A percentile compares a stretch with the other conserved stretches of the same genome.
Evolutionary conservation across 2,329 filamentous ascomycete species (phyloP).

Genomic region (Cucurbitaria berberidis): DNA sequence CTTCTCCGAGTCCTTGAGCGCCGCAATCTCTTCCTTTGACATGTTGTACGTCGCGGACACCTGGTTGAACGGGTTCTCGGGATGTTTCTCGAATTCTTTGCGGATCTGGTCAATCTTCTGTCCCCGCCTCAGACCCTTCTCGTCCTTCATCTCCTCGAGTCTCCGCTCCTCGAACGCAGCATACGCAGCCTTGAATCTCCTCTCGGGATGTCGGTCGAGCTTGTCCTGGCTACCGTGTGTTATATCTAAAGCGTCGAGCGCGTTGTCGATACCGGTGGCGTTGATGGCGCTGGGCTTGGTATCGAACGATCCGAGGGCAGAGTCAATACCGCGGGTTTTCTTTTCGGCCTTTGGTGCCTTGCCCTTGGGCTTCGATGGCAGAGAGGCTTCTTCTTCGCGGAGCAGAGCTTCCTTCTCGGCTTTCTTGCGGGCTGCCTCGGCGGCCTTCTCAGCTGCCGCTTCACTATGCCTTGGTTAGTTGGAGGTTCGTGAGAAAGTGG

Average conservation of each 20-base stretch:
- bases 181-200: slow-evolving; percentile 85
- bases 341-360: slow-evolving; percentile 69
- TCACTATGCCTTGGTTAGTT: slow-evolving; percentile 63
- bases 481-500: neutral
- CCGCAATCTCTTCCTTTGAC: slow-evolving; percentile 74
- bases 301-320: slow-evolving; percentile 55
- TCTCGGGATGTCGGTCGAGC: slow-evolving; percentile 87
- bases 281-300: slow-evolving; percentile 65
- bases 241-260: slow-evolving; percentile 82
- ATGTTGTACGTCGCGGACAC: slow-evolving; percentile 77
- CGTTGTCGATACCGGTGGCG: slow-evolving; percentile 90
- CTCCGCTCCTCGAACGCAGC: slow-evolving; percentile 81
- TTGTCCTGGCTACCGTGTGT: slow-evolving; percentile 67
- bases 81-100: slow-evolving; percentile 94
- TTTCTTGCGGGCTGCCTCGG: slow-evolving; percentile 84
- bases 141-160: slow-evolving; percentile 82
- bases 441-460: slow-evolving; percentile 81
- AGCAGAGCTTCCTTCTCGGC: slow-evolving; percentile 86
- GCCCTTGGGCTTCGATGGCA: slow-evolving; percentile 67
- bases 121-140: slow-evolving; percentile 79
- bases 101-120: slow-evolving; percentile 83
- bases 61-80: slow-evolving; percentile 96
- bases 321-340: slow-evolving; percentile 71
- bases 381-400: slow-evolving; percentile 79
- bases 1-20: slow-evolving; percentile 70